Conservation (phyloP, 345 rosid species). For the Sisymbrium altissimum region DNA sequence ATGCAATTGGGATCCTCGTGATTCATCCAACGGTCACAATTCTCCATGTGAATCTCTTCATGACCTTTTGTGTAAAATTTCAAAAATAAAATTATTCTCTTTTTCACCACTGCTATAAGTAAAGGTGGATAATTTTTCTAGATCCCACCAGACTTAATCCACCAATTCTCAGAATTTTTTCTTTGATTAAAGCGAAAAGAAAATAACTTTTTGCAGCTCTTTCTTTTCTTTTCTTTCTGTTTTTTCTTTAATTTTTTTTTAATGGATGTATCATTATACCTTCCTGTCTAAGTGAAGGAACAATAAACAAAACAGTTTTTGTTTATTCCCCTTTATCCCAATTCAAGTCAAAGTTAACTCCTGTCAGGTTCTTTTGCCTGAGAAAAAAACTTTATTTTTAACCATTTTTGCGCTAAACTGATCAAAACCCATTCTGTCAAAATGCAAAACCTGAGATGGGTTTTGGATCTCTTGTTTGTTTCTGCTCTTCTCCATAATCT, state of each 20-base stretch:
- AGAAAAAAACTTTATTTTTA: conserved; percentile 11
- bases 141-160: conserved; percentile 32
- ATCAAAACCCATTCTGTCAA: conserved; percentile 54
- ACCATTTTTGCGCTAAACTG: conserved; percentile 31
- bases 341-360: conserved; percentile 32
- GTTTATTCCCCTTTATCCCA: conserved; percentile 30
- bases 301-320: conserved; percentile 24
- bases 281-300: conserved; percentile 68
- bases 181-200: conserved; percentile 19
- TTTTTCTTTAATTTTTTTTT: background rate
- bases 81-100: background rate
- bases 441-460: conserved; percentile 68
- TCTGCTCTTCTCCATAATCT: conserved; percentile 28
- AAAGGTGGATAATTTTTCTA: conserved; percentile 30
- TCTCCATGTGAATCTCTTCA: conserved; percentile 71
- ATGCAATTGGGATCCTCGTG: conserved; percentile 40
- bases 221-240: background rate
- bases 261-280: conserved; percentile 52
- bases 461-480: conserved; percentile 44
- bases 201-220: conserved; percentile 18
- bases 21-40: conserved; percentile 57
- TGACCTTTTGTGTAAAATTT: conserved; percentile 21
- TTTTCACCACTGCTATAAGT: conserved; percentile 44
- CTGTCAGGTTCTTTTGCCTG: conserved; percentile 33
- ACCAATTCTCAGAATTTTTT: conserved; percentile 10